Evolutionary conservation across 1,139 yeast genomes (phyloP), one percentile per base, ranked within the genome.

Genomic region (Magnusiomyces magnusii): DNA sequence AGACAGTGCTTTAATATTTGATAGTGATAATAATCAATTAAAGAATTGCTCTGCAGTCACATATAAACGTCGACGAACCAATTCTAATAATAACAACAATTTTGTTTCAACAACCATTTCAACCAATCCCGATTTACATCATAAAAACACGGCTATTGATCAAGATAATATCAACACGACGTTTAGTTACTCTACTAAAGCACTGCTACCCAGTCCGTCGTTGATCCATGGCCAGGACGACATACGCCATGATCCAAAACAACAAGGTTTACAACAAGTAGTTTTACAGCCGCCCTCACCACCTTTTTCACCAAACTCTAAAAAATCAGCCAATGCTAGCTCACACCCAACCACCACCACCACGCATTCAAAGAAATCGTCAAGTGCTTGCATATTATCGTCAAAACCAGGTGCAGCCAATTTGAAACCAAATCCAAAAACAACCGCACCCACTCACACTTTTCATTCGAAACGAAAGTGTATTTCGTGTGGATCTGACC

Each of bases 401-500:
- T n/a, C n/a, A n/a, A n/a, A n/a, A n/a, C n/a, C n/a, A n/a, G n/a
- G n/a, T n/a, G n/a, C n/a, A n/a, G 57, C 61, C 49, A 58, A 61
- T 53, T 58, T 49, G n/a, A n/a, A n/a, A n/a, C n/a, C n/a, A n/a
- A n/a, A n/a, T n/a, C n/a, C 44, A 9, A 39, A 10, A 9, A 47
- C 62, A 28, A 24, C 54, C 25, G 24, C 47, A 2, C 44, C 28
- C 10, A 52, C 47, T 5, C 19, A 19, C 9, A 39, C 55, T 2
- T 53, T 42, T 27, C 54, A 36, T 23, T n/a, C 55, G 51, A 64
- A 56, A 47, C 66, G 75, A 27, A 63, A 82, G 60, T 93, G 99
- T 71, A 85, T 93, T 39, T 89, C 97, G 3, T 93, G 99, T 74
- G 91, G 92, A 15, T 84, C 95, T 0, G 88, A 86, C 63, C 95